A percentile compares a stretch with the other conserved stretches of the same genome.
Evolutionary conservation across 257 asterid species (phyloP).

Genomic region (Nicotiana noctiflora): DNA sequence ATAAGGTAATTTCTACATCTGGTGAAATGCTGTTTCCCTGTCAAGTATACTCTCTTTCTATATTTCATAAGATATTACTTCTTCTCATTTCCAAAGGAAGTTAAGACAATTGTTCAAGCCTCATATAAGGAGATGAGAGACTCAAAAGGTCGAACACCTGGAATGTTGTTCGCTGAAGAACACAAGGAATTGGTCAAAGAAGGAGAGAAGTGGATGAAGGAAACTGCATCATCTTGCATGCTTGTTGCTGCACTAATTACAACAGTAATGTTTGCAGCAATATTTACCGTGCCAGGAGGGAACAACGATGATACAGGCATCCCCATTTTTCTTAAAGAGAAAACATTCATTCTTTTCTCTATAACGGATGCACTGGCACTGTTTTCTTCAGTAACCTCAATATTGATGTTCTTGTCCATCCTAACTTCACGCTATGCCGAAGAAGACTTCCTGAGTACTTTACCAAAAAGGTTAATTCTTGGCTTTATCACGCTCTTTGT

Average conservation of each 20-base stretch:
- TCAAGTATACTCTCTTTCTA: background rate
- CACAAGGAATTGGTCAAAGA: constrained; percentile 20
- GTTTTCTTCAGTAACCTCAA: constrained; percentile 26
- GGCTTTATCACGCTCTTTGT: constrained; percentile 29
- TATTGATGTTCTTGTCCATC: constrained; percentile 32
- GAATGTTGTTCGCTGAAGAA: constrained; percentile 21
- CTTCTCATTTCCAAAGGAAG: constrained; percentile 15
- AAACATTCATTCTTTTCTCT: constrained; percentile 20
- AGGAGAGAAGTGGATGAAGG: constrained; percentile 38
- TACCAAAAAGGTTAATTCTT: constrained; percentile 25
- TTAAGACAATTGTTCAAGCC: constrained; percentile 27
- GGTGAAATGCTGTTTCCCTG: background rate
- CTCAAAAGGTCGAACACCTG: constrained; percentile 15
- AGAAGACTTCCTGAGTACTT: constrained; percentile 24
- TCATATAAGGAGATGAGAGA: constrained; percentile 22
- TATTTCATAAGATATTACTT: background rate
- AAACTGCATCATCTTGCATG: constrained; percentile 31
- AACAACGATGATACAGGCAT: constrained; percentile 17
- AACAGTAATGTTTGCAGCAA: constrained; percentile 30
- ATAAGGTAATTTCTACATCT: constrained; percentile 12
- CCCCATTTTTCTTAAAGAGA: constrained; percentile 17
- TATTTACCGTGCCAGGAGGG: constrained; percentile 31
- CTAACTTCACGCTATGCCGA: constrained; percentile 37
- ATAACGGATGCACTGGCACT: constrained; percentile 20
- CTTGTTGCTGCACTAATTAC: constrained; percentile 31